Evolutionary conservation across 768 basidiomycete genomes (phyloP), one percentile per base, ranked within the genome.

Genomic region (Pleurotus eryngii): DNA sequence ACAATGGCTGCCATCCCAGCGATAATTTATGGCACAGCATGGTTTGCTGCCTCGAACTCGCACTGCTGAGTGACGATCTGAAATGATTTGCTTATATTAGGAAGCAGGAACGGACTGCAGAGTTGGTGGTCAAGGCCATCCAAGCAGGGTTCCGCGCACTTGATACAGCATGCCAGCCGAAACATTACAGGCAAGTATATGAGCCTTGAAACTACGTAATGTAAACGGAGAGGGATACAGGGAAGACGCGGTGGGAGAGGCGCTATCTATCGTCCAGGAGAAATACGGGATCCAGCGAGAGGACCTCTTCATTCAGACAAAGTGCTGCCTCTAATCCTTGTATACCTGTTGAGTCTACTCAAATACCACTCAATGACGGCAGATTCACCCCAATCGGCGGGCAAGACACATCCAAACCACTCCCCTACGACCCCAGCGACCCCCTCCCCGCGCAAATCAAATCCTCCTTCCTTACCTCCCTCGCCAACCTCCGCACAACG

Each of bases 211-310:
- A 20, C 22, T 43, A 15, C 9, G 12, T 8, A 7, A 3, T 37
- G 35, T 8, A 15, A 49, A 45, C 56, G 12, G 11, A 20, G 20
- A 14, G 49, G 27, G 49, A 37, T 59, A 61, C 60, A 89, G 90
- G 38, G 90, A 94, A 66, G 87, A 91, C 56, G 80, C 91, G 1
- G 90, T 94, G 2, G 92, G 92, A 4, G 81, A 83, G 54, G 92
- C 89, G 0, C 74, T 94, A 1, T 68, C 76, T 30, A 74, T 75
- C 24, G 72, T 92, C 22, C 72, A 79, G 60, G 77, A 73, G 6
- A 74, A 82, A 42, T 82, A 89, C 59, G 78, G 76, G 4, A 77
- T 90, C 55, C 81, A 80, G 55, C 82, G 92, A 4, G 80, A 89
- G 64, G 84, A 88, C 51, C 61, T 94, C 3, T 90, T 83, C 67